Evolutionary conservation across 2,329 filamentous ascomycete species (phyloP).

Genomic region (Delphinella strobiligena): DNA sequence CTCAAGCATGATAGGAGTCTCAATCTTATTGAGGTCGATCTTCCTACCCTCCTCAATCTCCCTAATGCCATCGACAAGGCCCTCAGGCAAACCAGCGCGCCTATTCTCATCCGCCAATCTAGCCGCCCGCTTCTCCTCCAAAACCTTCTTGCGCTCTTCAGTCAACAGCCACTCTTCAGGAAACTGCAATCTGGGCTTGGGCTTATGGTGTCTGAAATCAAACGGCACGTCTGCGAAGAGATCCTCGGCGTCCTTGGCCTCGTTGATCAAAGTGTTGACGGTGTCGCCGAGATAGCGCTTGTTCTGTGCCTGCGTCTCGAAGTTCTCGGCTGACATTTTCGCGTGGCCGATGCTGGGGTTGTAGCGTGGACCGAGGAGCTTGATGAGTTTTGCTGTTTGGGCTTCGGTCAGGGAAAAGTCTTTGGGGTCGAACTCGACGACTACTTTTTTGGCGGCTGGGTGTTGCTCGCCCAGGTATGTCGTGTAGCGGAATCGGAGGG

Average conservation of each 20-base stretch:
- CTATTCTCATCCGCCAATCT: conserved; percentile 42
- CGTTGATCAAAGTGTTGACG: conserved; percentile 58
- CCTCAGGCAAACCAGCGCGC: conserved; percentile 28
- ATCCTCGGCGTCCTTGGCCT: conserved; percentile 65
- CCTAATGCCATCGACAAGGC: conserved; percentile 9
- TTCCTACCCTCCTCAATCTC: conserved; percentile 11
- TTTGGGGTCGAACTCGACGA: conserved; percentile 70
- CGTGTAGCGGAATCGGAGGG: conserved; percentile 91
- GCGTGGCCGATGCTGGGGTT: conserved; percentile 72
- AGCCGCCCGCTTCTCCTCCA: conserved; percentile 49
- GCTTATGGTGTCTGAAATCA: conserved; percentile 73
- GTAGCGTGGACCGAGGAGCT: conserved; percentile 74
- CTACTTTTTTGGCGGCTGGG: conserved; percentile 85
- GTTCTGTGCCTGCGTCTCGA: conserved; percentile 83
- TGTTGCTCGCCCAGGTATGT: conserved; percentile 92
- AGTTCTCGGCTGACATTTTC: conserved; percentile 78
- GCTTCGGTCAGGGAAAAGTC: conserved; percentile 58
- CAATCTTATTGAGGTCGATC: conserved; percentile 13
- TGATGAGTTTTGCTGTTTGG: conserved; percentile 72
- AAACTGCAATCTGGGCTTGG: conserved; percentile 56
- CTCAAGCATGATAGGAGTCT: conserved; percentile 20
- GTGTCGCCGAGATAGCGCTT: conserved; percentile 85
- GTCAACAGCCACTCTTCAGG: conserved; percentile 77
- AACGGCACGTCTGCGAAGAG: conserved; percentile 82
- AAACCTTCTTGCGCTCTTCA: conserved; percentile 49